Base-by-base conservation (phyloP, 441 rosid species). In the Biscutella laevigata region DNA sequence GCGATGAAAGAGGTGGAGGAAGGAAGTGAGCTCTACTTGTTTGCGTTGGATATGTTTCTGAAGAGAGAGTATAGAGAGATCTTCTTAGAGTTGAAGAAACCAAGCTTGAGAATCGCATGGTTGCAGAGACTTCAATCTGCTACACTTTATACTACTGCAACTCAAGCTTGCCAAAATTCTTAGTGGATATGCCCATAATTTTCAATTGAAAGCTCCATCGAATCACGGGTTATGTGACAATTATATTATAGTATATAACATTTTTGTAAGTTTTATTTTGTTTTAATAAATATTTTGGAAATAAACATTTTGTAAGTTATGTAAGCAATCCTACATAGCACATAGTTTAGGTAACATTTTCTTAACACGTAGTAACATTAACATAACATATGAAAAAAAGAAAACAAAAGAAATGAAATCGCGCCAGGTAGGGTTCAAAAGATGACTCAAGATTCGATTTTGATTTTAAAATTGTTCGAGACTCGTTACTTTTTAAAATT, bases 1-100 rank as follows among this genome's bases (percentile, higher is more conserved):
- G 58, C 64, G 21, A 61, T 74, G 79, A 51, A 61, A 19, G 74
- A 71, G 22, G 62, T 74, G 37, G 77, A 71, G 21, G 69, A 71
- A 67, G 81, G 77, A 3, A 69, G 77, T 64, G 74, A 68, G 34
- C 66, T 75, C 14, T 71, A 76, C 57, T 47, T 78, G 61, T 73
- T 74, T 60, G 81, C 84, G 0, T 44, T 74, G 60, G 84, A 74
- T 54, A 50, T 68, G 40, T 76, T 76, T 56, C 52, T 75, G 46
- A 60, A 67, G 67, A 70, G 61, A 50, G 75, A 72, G 64, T 70
- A 74, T 24, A 73, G 81, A 66, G 81, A 76, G 62, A 73, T 73
- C 42, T 76, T 76, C 61, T 65, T 76, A 43, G 70, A 76, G 45
- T 25, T 76, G 63, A 76, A 71, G 76, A 74, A 73, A 24, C 70